A percentile compares a stretch with the other conserved stretches of the same genome.
phyloP scores from a whole-genome alignment of 2,329 filamentous ascomycete genomes.

The Sordariomycetes sp. region DNA sequence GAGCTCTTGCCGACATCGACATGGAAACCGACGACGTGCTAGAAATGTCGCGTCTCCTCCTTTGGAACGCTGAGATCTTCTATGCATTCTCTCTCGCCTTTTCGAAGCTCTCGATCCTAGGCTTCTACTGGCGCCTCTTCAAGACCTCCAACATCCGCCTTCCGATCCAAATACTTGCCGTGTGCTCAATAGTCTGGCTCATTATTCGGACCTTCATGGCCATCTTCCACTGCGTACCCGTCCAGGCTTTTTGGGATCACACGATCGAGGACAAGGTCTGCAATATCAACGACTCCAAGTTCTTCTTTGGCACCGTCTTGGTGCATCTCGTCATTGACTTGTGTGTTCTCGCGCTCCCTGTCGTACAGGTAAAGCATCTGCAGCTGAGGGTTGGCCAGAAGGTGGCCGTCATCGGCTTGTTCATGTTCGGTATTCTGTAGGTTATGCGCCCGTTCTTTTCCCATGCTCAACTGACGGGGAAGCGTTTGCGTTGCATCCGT shows the following conservation, averaged over 20 bases:
- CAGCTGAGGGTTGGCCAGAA: constrained; percentile 10
- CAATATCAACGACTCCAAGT: constrained; percentile 14
- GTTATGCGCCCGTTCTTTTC: constrained; percentile 4
- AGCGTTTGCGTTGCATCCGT: constrained; percentile 4
- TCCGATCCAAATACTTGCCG: constrained; percentile 15
- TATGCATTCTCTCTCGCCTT: constrained; percentile 17
- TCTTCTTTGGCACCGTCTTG: constrained; percentile 15
- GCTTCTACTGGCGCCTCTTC: constrained; percentile 21
- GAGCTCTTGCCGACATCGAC: too few relatives aligned
- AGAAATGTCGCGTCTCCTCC: constrained; percentile 10
- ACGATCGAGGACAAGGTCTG: constrained; percentile 11
- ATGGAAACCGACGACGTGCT: too few relatives aligned
- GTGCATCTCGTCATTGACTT: constrained; percentile 15
- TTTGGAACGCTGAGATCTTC: constrained; percentile 15
- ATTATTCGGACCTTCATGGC: constrained; percentile 15
- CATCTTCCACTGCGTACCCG: constrained; percentile 18
- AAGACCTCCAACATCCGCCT: constrained; percentile 9
- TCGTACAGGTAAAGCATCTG: constrained; percentile 13
- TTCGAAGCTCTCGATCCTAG: constrained; percentile 16
- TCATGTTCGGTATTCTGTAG: constrained; percentile 12
- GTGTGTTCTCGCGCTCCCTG: constrained; percentile 12
- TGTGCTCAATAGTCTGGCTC: constrained; percentile 14
- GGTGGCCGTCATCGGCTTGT: constrained; percentile 9
- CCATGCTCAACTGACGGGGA: neutral
- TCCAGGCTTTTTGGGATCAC: constrained; percentile 19